Base-by-base conservation (phyloP, 1,139 yeast genomes). In the Taphrina confusa region DNA sequence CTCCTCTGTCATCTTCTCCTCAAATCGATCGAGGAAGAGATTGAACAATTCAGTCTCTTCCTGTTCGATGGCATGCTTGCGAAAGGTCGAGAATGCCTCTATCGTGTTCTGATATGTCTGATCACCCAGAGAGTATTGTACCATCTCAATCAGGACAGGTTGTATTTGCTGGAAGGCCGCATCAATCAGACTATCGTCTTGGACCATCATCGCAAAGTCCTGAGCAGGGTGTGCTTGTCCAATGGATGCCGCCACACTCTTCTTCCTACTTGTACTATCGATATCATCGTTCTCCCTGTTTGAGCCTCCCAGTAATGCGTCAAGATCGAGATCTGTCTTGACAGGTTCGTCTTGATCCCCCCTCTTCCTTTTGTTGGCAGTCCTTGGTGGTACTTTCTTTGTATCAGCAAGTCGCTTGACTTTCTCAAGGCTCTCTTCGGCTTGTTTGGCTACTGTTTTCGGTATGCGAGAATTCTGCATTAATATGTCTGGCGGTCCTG, bases 241-340 rank as follows among this genome's bases (percentile, higher is more conserved):
- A 12, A 61, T 57, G 23, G 54, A 36, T 3, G 49, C 58, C 23
- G 25, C 22, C 25, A 33, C 18, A 30, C 42, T 52, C 20, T 23
- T 31, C 5, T 27, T 34, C 34, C 37, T 28, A 3, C 16, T 8
- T 11, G 14, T 18, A 8, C 14, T 16, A 3, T 11, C 9, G 30
- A 34, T 14, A 5, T 16, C 39, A 12, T n/a, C 23, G 9, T 34
- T 40, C 20, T 40, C 33, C 20, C 18, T 51, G 11, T 27, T 31
- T 12, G 37, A 20, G 11, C 40, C 56, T 8, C 50, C 45, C 18
- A 67, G 58, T 30, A 67, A 49, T 4, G 47, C 65, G 20, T 66
- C 67, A 6, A 67, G 44, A 31, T 66, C 65, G 25, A 66, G 22
- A 31, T 52, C 64, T 4, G 62, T 36, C 46, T 65, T 62, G 57